A percentile compares a stretch with the other conserved stretches of the same genome.
Conservation (phyloP, 1,139 yeast species). For the Yamadazyma taylorii region DNA sequence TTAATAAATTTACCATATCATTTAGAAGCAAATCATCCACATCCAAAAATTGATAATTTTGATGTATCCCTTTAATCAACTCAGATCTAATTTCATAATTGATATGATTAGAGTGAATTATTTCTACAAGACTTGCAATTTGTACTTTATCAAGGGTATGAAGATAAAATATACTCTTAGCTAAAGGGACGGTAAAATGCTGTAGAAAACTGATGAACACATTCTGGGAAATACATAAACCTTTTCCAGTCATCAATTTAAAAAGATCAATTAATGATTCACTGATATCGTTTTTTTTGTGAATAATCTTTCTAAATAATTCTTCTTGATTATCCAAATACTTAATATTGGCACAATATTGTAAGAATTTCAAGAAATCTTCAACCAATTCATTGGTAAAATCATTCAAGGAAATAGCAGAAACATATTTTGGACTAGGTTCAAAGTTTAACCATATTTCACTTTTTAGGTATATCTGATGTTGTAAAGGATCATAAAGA, state of each 20-base stretch:
- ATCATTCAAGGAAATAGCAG: neutral
- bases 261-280: constrained; percentile 22
- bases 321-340: neutral
- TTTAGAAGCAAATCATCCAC: constrained; percentile 14
- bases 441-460: constrained; percentile 6
- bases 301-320: constrained; percentile 7
- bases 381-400: constrained; percentile 11
- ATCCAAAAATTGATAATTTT: constrained; percentile 4
- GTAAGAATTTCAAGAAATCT: constrained; percentile 12
- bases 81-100: constrained; percentile 29
- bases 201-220: constrained; percentile 23
- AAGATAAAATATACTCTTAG: constrained; percentile 27
- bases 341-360: constrained; percentile 3
- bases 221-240: constrained; percentile 15
- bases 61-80: constrained; percentile 16
- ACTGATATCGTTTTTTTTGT: constrained; percentile 8
- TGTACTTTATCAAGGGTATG: constrained; percentile 12
- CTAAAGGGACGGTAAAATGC: constrained; percentile 29
- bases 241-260: constrained; percentile 19
- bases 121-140: constrained; percentile 14
- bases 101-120: constrained; percentile 19
- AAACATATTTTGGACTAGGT: neutral
- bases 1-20: constrained; percentile 30
- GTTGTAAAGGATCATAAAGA: no score
- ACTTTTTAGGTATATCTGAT: constrained; percentile 10